Evolutionary conservation across 305 asterid species (phyloP).

Genomic region (Rubia tinctorum): DNA sequence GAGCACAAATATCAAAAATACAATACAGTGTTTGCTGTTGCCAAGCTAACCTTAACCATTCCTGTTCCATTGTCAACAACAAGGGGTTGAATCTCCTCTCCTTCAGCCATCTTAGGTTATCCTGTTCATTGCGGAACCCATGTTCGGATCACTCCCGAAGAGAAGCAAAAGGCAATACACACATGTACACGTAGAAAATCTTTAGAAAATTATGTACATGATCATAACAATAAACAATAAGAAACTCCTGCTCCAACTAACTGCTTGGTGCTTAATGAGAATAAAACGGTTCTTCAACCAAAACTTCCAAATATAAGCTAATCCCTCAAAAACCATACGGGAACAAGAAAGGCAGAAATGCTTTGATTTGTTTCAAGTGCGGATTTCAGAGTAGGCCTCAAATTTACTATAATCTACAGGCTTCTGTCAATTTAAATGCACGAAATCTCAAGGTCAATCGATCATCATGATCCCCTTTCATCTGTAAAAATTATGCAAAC

Average conservation of each 20-base stretch:
- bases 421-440: not conserved
- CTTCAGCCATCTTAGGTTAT: slow-evolving; percentile 26
- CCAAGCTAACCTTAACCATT: slow-evolving; percentile 33
- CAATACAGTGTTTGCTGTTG: not conserved
- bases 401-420: not conserved
- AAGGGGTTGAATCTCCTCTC: slow-evolving; percentile 36
- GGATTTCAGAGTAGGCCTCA: not conserved
- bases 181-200: no score
- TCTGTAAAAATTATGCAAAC: not conserved
- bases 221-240: not conserved
- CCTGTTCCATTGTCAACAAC: slow-evolving; percentile 40
- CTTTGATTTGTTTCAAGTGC: no score
- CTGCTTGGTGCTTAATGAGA: no score
- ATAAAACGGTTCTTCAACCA: not conserved
- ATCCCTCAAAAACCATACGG: not conserved
- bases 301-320: not conserved
- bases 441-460: not conserved
- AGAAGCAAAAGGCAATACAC: not conserved
- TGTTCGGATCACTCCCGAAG: not conserved
- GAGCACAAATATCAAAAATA: not conserved
- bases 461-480: no score
- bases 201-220: not conserved
- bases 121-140: not conserved
- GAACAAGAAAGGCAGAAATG: not conserved
- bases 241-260: not conserved